Base-by-base conservation (phyloP, 371 early-diverging fungal genomes). In the Mortierella sp. region DNA sequence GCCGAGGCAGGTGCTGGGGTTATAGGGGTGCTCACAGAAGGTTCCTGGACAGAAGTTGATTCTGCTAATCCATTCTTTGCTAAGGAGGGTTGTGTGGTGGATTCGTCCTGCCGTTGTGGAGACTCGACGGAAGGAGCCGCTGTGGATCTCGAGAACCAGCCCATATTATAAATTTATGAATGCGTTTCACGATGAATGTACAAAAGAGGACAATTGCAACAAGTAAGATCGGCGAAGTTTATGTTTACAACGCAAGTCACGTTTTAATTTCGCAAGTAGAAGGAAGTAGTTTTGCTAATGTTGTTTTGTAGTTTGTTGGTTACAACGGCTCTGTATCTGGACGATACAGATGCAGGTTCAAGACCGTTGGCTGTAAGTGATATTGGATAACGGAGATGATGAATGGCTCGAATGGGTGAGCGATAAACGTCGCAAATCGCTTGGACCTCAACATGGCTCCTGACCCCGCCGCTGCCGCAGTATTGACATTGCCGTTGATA, bases 361-460 rank as follows among this genome's bases (percentile, higher is more conserved):
- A 61, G 12, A 68, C 63, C 8, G 64, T 57, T 12, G 73, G 79
- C 10, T 79, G 74, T 22, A 65, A 40, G 0, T 72, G 79, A 13
- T 66, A 62, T 4, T 72, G 73, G 15, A 79, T 61, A 13, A 83
- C 61, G 19, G 85, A 82, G 23, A 91, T 85, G 19, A 86, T 82
- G 66, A 91, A 86, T 13, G 91, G 91, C 26, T 88, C 87, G 8
- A 75, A 81, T 7, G 91, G 91, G 66, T 91, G 91, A 22, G 89
- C 85, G n/a, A 88, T 83, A 69, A 86, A 89, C 29, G 70, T 56
- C 13, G 85, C 87, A 67, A 85, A 86, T 10, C 85, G 68, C 73
- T 87, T 86, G 10, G 61, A 64, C 40, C 77, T 72, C n/a, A 54
- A 40, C 29, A 59, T 59, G 23, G 45, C 37, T 13, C 42, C 58